Evolutionary conservation across 2,329 filamentous ascomycete species (phyloP).

Genomic region (Penicillium verrucosum): DNA sequence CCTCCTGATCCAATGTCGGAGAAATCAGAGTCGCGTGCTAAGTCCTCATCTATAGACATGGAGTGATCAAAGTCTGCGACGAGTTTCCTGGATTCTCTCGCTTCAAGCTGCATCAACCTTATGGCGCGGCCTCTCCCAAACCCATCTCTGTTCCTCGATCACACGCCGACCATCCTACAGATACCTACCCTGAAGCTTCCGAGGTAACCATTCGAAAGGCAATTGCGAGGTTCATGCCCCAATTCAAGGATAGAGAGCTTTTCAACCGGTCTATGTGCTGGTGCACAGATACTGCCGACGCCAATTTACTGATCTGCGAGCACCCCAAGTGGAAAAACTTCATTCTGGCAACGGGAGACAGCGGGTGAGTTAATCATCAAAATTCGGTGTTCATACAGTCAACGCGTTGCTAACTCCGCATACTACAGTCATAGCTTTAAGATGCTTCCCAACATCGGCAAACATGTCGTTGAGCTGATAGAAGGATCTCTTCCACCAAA

Average conservation of each 20-base stretch:
- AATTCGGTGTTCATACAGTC: background rate
- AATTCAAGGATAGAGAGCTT: background rate
- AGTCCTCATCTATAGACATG: background rate
- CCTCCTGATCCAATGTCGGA: background rate
- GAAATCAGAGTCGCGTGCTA: background rate
- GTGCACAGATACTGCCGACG: background rate
- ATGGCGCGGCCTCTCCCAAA: background rate
- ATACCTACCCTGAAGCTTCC: background rate
- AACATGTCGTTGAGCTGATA: background rate
- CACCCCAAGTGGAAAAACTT: background rate
- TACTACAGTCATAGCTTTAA: background rate
- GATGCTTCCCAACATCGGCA: background rate
- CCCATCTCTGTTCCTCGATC: background rate
- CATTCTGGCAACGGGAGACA: background rate
- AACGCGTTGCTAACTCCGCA: background rate
- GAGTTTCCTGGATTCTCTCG: background rate
- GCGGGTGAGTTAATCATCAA: background rate
- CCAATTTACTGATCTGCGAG: background rate
- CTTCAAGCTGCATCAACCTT: background rate
- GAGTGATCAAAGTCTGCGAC: background rate
- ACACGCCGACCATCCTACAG: background rate
- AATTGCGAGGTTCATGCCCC: background rate
- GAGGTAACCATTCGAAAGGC: background rate
- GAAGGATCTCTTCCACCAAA: background rate
- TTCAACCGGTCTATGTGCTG: background rate